Conservation (phyloP, 768 basidiomycete genomes). For the Gloeostereum incarnatum region DNA sequence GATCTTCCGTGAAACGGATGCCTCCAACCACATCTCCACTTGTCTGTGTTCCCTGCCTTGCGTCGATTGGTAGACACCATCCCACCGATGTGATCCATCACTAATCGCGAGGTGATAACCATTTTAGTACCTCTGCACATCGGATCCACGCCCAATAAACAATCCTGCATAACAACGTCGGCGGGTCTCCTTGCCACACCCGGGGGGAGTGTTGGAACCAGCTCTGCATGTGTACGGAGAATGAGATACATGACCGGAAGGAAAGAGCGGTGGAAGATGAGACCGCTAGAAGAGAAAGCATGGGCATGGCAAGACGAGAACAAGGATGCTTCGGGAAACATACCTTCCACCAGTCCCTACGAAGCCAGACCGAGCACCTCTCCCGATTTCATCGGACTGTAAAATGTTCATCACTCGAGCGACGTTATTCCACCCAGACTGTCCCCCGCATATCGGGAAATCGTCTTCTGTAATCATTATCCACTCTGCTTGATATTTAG, state of each 20-base stretch:
- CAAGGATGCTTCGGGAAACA: slow-evolving; percentile 6
- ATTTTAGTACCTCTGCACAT: slow-evolving; percentile 22
- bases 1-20: slow-evolving; percentile 31
- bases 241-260: slow-evolving; percentile 22
- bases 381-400: slow-evolving; percentile 11
- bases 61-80: slow-evolving; percentile 22
- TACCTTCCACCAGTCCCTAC: slow-evolving; percentile 33
- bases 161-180: slow-evolving; percentile 32
- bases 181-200: slow-evolving; percentile 20
- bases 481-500: slow-evolving; percentile 24
- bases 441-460: slow-evolving; percentile 28
- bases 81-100: slow-evolving; percentile 33
- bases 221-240: slow-evolving; percentile 21
- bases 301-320: slow-evolving; percentile 2
- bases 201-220: slow-evolving; percentile 16
- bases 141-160: slow-evolving; percentile 27
- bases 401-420: slow-evolving; percentile 21
- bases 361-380: slow-evolving; percentile 22
- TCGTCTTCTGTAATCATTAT: slow-evolving; percentile 35
- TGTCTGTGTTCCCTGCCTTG: slow-evolving; percentile 19
- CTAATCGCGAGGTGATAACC: slow-evolving; percentile 29
- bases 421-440: slow-evolving; percentile 21
- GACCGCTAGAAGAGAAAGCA: slow-evolving; percentile 19
- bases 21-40: slow-evolving; percentile 36
- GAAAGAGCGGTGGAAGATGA: slow-evolving; percentile 27